Conservation (phyloP, 805 yeast genomes). For the Pichia gijzeniarum region DNA sequence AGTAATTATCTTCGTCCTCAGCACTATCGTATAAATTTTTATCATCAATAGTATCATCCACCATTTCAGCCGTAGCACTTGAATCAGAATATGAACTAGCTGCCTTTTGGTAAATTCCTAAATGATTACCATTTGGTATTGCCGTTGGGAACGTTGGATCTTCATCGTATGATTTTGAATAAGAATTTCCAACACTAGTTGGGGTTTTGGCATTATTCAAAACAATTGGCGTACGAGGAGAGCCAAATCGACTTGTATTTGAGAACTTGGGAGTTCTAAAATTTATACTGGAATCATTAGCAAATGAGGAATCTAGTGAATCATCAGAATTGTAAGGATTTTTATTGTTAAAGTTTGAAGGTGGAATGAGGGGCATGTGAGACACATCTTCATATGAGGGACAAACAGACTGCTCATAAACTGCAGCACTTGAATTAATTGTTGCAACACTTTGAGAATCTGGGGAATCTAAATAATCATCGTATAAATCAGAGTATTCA, state of each 20-base stretch:
- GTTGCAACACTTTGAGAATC: conserved; percentile 2
- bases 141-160: too few species aligned
- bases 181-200: too few species aligned
- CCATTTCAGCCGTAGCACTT: not conserved
- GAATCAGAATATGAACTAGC: not conserved
- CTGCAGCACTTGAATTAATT: conserved; percentile 9
- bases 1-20: not conserved
- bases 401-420: conserved; percentile 10
- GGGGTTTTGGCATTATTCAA: not conserved
- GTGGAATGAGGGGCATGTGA: not conserved
- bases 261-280: conserved; percentile 5
- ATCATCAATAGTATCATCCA: not conserved
- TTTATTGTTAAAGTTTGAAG: conserved; percentile 2
- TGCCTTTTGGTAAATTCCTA: too few species aligned
- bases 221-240: conserved; percentile 6
- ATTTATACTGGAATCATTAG: not conserved
- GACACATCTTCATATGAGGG: conserved; percentile 3
- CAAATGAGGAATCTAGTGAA: conserved; percentile 10
- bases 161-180: too few species aligned
- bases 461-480: conserved; percentile 22
- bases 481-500: conserved; percentile 25
- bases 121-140: too few species aligned
- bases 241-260: not conserved
- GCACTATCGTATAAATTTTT: not conserved
- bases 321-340: conserved; percentile 5